Conservation (phyloP, 208 protist genomes). For the Angomonas ambiguus region DNA sequence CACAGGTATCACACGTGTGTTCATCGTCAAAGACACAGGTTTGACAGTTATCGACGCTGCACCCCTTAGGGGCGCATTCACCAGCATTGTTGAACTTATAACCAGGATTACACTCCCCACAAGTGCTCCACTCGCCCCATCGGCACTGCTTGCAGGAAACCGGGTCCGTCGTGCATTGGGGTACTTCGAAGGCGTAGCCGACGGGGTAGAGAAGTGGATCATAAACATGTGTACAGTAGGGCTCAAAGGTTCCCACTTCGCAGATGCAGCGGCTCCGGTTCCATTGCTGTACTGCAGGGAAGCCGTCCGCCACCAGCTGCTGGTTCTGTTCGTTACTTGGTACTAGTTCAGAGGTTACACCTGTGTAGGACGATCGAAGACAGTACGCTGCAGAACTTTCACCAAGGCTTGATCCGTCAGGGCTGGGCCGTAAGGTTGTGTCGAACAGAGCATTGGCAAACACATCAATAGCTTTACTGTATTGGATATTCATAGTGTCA, state of each 20-base stretch:
- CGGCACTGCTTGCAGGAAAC: not conserved
- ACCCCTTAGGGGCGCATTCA: not conserved
- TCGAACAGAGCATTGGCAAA: not conserved
- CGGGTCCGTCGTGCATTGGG: not conserved
- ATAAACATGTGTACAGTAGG: no score
- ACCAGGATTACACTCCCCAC: not conserved
- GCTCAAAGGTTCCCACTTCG: no score
- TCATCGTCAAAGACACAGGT: no score
- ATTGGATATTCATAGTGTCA: not conserved
- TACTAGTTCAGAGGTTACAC: not conserved
- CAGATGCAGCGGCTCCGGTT: no score
- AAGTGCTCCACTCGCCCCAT: not conserved
- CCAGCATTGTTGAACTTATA: not conserved
- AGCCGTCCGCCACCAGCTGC: not conserved
- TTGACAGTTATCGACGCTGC: not conserved
- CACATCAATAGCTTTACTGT: not conserved
- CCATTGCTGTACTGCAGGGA: not conserved
- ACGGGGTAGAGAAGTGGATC: no score
- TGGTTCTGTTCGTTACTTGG: not conserved
- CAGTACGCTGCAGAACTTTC: not conserved
- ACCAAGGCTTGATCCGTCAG: not conserved
- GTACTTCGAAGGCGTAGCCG: no score
- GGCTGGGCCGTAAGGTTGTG: not conserved
- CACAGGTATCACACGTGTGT: no score
- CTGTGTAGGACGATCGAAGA: not conserved